phyloP scores from a whole-genome alignment of 75 land plant genomes.

The Picea glauca region DNA sequence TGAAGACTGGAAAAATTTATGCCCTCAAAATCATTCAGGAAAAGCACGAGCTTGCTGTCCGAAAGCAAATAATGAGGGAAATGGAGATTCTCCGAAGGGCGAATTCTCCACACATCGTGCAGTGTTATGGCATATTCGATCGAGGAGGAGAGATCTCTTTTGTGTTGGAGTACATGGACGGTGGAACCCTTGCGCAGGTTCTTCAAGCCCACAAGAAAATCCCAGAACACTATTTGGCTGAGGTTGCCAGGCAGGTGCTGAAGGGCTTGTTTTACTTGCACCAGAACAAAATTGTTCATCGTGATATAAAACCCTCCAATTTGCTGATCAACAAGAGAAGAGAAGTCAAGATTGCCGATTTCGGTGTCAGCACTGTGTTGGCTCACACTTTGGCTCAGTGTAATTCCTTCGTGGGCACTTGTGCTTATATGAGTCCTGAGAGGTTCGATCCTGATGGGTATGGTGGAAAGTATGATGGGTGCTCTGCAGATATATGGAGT shows the following conservation, averaged over 20 bases:
- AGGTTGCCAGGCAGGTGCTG: constrained; percentile 46
- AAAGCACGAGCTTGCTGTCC: constrained; percentile 25
- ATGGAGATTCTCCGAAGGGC: constrained; percentile 47
- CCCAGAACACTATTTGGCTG: constrained; percentile 29
- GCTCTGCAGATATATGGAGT: constrained; percentile 75
- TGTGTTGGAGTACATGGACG: constrained; percentile 53
- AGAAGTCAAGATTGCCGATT: constrained; percentile 79
- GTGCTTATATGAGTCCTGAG: constrained; percentile 92
- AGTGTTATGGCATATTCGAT: constrained; percentile 43
- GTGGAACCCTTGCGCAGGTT: constrained; percentile 39
- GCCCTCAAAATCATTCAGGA: constrained; percentile 61
- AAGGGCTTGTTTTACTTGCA: constrained; percentile 62
- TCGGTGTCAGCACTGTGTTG: constrained; percentile 69
- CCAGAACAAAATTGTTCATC: constrained; percentile 58
- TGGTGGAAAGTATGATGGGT: constrained; percentile 54
- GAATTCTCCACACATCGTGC: constrained; percentile 47
- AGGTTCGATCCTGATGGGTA: constrained; percentile 71
- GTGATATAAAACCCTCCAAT: constrained; percentile 80
- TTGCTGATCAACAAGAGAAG: constrained; percentile 42
- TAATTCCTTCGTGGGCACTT: constrained; percentile 70
- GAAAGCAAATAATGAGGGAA: constrained; percentile 53
- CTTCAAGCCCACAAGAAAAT: constrained; percentile 12
- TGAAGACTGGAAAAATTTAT: constrained; percentile 33
- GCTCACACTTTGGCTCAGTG: constrained; percentile 55
- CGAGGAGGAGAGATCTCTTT: constrained; percentile 37